Percentiles rank a stretch among this genome's conserved stretches.
Conservation (phyloP, 805 yeast species). For the Cyberlindnera xishuangbannaensis region DNA sequence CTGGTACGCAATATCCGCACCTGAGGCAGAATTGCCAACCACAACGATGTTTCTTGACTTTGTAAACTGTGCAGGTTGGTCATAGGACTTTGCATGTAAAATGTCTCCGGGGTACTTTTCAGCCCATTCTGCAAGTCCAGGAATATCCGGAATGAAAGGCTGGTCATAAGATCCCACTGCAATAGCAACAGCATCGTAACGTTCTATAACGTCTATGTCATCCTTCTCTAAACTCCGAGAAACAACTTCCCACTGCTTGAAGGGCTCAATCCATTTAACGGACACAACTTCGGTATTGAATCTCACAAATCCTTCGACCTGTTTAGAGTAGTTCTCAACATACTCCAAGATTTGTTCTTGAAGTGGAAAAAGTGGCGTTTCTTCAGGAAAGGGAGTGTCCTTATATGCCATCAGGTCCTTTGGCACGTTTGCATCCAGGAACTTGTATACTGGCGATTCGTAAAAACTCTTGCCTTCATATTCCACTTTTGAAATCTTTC, state of each 20-base stretch:
- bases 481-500: constrained; percentile 15
- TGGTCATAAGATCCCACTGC: constrained; percentile 62
- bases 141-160: constrained; percentile 52
- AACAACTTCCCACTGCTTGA: constrained; percentile 39
- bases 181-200: constrained; percentile 55
- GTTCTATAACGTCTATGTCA: constrained; percentile 22
- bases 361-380: constrained; percentile 48
- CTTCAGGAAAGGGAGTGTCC: constrained; percentile 42
- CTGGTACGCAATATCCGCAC: constrained; percentile 66
- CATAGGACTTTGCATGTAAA: constrained; percentile 52
- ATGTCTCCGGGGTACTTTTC: constrained; percentile 39
- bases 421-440: constrained; percentile 66
- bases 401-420: constrained; percentile 61
- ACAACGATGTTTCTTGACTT: constrained; percentile 43
- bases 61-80: constrained; percentile 38
- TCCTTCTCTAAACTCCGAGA: constrained; percentile 27
- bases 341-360: constrained; percentile 59
- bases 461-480: constrained; percentile 29
- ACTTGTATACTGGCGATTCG: constrained; percentile 56
- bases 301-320: constrained; percentile 34
- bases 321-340: constrained; percentile 46
- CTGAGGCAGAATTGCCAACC: constrained; percentile 77
- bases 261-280: constrained; percentile 23
- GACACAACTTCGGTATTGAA: constrained; percentile 45
- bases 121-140: constrained; percentile 47